Conservation (phyloP, 2,329 filamentous ascomycete genomes). For the Xylaria multiplex region DNA sequence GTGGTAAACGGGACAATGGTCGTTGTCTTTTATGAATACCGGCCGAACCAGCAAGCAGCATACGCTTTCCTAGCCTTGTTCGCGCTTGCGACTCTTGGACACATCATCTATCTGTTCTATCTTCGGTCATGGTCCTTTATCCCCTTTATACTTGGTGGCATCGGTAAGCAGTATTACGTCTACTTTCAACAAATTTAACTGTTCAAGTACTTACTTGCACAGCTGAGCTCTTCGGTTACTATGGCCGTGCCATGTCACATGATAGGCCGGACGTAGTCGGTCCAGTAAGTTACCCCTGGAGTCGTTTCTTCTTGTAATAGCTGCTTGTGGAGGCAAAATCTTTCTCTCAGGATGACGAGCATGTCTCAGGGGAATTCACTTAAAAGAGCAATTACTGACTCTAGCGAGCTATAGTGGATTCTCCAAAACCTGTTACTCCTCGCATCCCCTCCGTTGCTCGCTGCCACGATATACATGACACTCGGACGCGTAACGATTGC, state of each 20-base stretch:
- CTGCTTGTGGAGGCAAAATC: too few species aligned
- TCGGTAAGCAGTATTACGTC: background rate
- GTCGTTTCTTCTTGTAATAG: too few species aligned
- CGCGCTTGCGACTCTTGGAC: constrained; percentile 29
- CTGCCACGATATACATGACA: constrained; percentile 54
- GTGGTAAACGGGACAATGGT: constrained; percentile 33
- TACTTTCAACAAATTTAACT: background rate
- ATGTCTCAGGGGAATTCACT: too few species aligned
- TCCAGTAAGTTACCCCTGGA: background rate
- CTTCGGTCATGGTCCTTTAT: constrained; percentile 38
- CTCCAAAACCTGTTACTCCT: constrained; percentile 44
- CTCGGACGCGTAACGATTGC: constrained; percentile 49
- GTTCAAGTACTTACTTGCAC: background rate
- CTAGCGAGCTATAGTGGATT: constrained; percentile 27
- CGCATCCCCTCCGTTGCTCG: constrained; percentile 42
- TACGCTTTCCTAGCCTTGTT: constrained; percentile 38
- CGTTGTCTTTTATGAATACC: constrained; percentile 40
- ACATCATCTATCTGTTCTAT: constrained; percentile 33
- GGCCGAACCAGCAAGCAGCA: constrained; percentile 31
- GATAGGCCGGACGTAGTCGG: constrained; percentile 12
- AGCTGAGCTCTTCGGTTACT: constrained; percentile 41
- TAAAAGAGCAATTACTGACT: too few species aligned
- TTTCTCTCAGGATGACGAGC: too few species aligned
- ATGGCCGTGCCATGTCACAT: constrained; percentile 36
- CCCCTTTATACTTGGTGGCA: constrained; percentile 38